These are phyloP conservation scores for Eremothecium gossypii DNA, from an alignment of 1,139 yeast species.

Conservation along the genomic window DNA sequence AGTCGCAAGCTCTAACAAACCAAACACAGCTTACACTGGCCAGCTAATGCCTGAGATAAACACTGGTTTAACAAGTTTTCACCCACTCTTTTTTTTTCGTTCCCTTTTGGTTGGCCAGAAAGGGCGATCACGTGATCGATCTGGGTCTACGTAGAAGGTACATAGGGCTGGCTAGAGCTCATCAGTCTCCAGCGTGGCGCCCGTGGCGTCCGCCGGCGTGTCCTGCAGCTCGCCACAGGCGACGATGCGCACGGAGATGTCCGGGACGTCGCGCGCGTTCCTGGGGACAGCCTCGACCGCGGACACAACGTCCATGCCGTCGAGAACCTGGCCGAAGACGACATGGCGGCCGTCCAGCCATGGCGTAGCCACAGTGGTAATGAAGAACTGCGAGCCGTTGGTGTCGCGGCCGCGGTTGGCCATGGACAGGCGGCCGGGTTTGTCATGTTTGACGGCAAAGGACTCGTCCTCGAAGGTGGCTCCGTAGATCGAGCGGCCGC, in stretches of 20 bases:
- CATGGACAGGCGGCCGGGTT: constrained; percentile 65
- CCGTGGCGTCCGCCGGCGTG: constrained; percentile 5
- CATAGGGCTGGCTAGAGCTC: too few species aligned
- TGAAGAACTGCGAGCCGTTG: constrained; percentile 72
- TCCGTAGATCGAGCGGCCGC: constrained; percentile 71
- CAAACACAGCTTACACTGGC: neutral
- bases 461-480: constrained; percentile 62
- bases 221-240: constrained; percentile 29
- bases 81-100: neutral
- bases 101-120: neutral
- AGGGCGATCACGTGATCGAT: neutral
- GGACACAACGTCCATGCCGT: constrained; percentile 55
- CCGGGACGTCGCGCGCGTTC: constrained; percentile 43
- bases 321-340: constrained; percentile 71
- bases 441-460: constrained; percentile 53
- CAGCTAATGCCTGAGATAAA: neutral
- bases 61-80: neutral
- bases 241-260: constrained; percentile 40
- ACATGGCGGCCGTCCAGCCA: constrained; percentile 68
- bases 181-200: too few species aligned
- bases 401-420: constrained; percentile 77
- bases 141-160: too few species aligned
- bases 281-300: constrained; percentile 46
- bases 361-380: constrained; percentile 52
- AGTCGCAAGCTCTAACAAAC: neutral